Evolutionary conservation across 2,329 filamentous ascomycete genomes (phyloP), one percentile per base, ranked within the genome.

Genomic region (Paraphoma sp.): DNA sequence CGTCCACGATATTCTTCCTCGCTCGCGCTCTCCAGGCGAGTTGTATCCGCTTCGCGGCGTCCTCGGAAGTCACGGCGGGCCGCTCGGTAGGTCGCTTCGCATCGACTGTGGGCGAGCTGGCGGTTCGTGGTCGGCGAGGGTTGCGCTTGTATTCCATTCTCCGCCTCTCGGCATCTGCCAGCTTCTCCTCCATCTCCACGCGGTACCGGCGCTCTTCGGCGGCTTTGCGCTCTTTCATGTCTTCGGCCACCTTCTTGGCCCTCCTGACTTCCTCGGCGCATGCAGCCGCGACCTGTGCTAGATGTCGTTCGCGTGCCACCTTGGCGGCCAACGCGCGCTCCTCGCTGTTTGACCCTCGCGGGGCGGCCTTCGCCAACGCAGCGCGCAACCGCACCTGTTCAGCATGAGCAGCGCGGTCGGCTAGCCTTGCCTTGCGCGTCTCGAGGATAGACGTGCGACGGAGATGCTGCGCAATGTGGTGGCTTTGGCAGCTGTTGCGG

Each of bases 191-290:
- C 83, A 93, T 92, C 73, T 93, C 89, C 48, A 85, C 78, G 60
- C 87, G 86, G 72, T 91, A 83, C 68, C 87, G 87, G 64, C 83
- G 83, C 54, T 90, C 84, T 62, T 93, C 89, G 54, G 88, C 87
- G 70, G 92, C 89, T 61, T 91, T 87, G 74, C 89, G 89, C 78
- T 91, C 89, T 76, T 92, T 93, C 81, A 91, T 92, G 55, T 85
- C 88, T 74, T 92, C 90, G 12, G 91, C 91, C n/a, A 93, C 84
- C 48, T 90, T 89, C 80, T 94, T 94, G 50, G 91, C 91, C 62
- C 90, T 85, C 71, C 90, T 88, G 14, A 95, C 91, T 73, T 95
- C 91, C 75, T 93, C 91, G 17, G 91, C 91, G 71, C 91, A 94
- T 57, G 87, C 84, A 47, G 91, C 89, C 4, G 91, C 90, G 43